phyloP scores from a whole-genome alignment of 192 early-diverging fungal genomes.

The Tieghemiomyces parasiticus region DNA sequence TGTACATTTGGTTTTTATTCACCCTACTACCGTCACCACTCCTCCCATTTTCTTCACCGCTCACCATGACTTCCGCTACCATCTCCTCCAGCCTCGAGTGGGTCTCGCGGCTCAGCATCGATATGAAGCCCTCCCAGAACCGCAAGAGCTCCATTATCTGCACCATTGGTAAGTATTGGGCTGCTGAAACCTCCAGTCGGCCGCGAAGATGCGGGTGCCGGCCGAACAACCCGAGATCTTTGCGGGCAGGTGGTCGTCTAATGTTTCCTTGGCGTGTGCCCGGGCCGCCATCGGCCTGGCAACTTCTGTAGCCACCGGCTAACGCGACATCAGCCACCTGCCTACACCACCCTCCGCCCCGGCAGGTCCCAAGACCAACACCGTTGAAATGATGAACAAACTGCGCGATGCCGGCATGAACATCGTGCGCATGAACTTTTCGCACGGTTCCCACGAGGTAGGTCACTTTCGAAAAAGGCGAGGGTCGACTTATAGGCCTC shows the following conservation, averaged over 20 bases:
- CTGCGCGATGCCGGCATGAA: constrained; percentile 67
- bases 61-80: constrained; percentile 12
- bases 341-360: no score
- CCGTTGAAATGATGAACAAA: constrained; percentile 45
- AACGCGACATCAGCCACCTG: no score
- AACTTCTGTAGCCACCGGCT: no score
- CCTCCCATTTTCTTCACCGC: neutral
- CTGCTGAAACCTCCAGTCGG: no score
- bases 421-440: constrained; percentile 68
- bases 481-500: no score
- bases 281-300: no score
- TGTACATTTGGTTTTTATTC: neutral
- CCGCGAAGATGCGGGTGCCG: no score
- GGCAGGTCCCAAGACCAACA: constrained; percentile 63
- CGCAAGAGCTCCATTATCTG: constrained; percentile 76
- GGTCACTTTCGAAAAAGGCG: no score
- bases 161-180: constrained; percentile 40
- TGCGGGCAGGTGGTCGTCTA: no score
- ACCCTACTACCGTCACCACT: neutral
- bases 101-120: constrained; percentile 48
- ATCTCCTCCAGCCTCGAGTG: constrained; percentile 56
- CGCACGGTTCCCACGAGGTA: constrained; percentile 45
- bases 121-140: constrained; percentile 30
- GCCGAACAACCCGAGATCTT: no score
- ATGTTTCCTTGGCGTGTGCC: no score